A percentile compares a stretch with the other conserved stretches of the same genome.
Conservation (phyloP, 129 eudicot species). For the Flaveria robusta region DNA sequence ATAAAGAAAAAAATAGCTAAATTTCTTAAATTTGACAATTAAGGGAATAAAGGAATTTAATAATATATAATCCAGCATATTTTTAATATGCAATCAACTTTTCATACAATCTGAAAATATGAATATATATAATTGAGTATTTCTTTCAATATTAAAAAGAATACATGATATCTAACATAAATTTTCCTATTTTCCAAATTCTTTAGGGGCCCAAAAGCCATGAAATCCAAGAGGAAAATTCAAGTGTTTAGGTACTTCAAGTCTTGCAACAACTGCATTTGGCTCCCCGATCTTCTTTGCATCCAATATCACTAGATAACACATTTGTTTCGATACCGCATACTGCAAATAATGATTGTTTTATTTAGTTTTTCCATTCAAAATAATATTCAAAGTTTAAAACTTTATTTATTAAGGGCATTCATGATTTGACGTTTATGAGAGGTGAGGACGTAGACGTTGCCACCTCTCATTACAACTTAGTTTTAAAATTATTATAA, state of each 20-base stretch:
- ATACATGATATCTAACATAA: not conserved
- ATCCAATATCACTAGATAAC: constrained; percentile 71
- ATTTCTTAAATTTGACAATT: too few relatives aligned
- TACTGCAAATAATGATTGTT: constrained; percentile 52
- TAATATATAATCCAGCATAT: too few relatives aligned
- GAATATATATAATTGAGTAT: not conserved
- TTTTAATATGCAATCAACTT: too few relatives aligned
- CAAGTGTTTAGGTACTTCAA: constrained; percentile 76
- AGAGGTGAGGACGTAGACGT: too few relatives aligned
- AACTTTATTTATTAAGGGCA: not conserved
- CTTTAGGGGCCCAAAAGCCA: constrained; percentile 74
- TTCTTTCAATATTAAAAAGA: not conserved
- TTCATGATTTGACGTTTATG: too few relatives aligned
- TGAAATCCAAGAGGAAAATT: constrained; percentile 93
- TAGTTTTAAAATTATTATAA: too few relatives aligned
- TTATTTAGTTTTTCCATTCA: not conserved
- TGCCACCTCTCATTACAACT: too few relatives aligned
- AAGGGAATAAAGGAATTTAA: too few relatives aligned
- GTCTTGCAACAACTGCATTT: constrained; percentile 69
- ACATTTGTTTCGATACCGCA: constrained; percentile 69
- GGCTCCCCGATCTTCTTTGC: constrained; percentile 58
- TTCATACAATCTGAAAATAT: too few relatives aligned
- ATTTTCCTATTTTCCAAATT: not conserved
- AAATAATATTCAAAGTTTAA: not conserved
- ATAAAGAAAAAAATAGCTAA: too few relatives aligned